Evolutionary conservation across 768 basidiomycete genomes (phyloP), one percentile per base, ranked within the genome.

Genomic region (Cyathus striatus): DNA sequence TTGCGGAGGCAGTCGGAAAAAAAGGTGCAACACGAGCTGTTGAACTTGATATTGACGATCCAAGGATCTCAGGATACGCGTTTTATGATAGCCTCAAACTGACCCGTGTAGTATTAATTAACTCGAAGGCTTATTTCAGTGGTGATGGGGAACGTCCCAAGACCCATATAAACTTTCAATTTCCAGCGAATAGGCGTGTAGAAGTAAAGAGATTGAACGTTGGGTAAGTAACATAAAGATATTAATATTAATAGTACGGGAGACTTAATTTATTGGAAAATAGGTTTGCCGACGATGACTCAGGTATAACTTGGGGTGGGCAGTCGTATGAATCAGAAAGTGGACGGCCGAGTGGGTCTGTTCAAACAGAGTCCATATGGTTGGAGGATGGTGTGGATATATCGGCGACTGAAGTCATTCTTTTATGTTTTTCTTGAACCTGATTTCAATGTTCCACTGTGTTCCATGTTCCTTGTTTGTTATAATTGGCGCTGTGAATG

Each of bases 41-140:
- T 9, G 81, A 86, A 56, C 60, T 85, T 23, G 46, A 44, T 12
- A 61, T 82, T n/a, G 53, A 69, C 47, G 59, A 77, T 47, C 38
- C 68, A 2, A 61, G 68, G 20, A 55, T 83, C 24, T 63, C 80
- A 14, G 83, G 79, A 23, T 86, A 85, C 52, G 83, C 76, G 2
- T 72, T 80, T 44, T 85, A 73, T 53, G 79, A 81, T 50, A 51
- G 59, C 6, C 61, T 54, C 1, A 38, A 12, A 0, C 59, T 85
- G 37, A 61, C 48, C 9, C 71, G 76, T 23, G 76, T 75, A 1
- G 57, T 83, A 1, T 72, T 86, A 47, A 73, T 85, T 56, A 81
- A 86, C 51, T 74, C 69, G 0, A 54, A 73, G 22, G 76, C 81
- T 4, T 84, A 71, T 52, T 57, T 74, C 23, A 49, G 52, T 4